Conservation (phyloP, 371 early-diverging fungal genomes). For the Mucor piriformis region DNA sequence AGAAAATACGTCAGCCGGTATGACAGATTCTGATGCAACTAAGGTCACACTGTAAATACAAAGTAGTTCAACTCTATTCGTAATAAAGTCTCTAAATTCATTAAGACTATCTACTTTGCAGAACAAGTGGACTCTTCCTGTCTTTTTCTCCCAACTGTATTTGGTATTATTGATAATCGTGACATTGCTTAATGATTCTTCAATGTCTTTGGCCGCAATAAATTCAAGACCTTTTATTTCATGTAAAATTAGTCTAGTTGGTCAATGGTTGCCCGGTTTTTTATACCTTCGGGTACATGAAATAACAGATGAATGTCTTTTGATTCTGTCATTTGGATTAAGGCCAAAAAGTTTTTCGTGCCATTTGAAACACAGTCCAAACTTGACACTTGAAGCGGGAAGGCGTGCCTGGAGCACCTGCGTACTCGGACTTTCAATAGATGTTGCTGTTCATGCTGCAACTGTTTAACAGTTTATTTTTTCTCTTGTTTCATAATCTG, state of each 20-base stretch:
- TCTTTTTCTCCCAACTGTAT: conserved; percentile 22
- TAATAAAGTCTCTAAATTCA: conserved; percentile 8
- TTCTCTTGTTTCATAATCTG: background rate
- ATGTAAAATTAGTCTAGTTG: no score
- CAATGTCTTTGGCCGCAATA: conserved; percentile 30
- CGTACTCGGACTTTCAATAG: background rate
- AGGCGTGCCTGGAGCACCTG: background rate
- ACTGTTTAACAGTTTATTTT: background rate
- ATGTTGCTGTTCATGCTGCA: background rate
- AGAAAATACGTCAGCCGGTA: conserved; percentile 21
- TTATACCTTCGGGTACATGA: conserved; percentile 34
- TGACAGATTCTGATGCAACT: conserved; percentile 23
- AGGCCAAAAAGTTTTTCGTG: background rate
- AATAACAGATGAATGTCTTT: conserved; percentile 26
- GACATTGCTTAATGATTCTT: conserved; percentile 7
- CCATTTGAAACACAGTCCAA: background rate
- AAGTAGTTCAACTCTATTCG: conserved; percentile 5
- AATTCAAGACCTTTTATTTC: conserved; percentile 35
- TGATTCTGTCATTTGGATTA: background rate
- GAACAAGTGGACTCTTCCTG: conserved; percentile 35
- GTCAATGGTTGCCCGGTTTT: no score
- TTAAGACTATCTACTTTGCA: conserved; percentile 1
- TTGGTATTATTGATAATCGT: background rate
- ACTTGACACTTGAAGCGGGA: background rate
- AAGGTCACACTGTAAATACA: conserved; percentile 32